A percentile compares a stretch with the other conserved stretches of the same genome.
Evolutionary conservation across 441 rosid genomes (phyloP).

Genomic region (Bruguiera hainesii): DNA sequence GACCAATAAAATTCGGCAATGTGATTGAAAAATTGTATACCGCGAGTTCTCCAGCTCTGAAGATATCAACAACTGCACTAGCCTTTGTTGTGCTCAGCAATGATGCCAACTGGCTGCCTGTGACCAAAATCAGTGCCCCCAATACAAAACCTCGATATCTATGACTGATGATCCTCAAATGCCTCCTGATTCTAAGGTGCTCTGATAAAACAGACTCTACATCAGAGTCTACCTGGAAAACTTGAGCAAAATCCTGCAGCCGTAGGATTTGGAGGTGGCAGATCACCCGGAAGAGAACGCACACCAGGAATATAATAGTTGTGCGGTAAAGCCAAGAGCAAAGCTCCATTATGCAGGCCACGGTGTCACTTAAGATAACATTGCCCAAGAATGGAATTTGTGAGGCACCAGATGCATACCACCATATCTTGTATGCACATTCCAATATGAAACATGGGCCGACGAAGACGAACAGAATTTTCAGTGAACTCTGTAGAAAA

Average conservation of each 20-base stretch:
- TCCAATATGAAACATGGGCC: constrained; percentile 72
- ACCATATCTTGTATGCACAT: constrained; percentile 87
- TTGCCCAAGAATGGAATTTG: constrained; percentile 85
- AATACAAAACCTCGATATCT: constrained; percentile 66
- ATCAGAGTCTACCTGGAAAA: constrained; percentile 69
- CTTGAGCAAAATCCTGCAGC: constrained; percentile 74
- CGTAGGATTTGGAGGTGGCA: constrained; percentile 92
- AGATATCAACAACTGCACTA: constrained; percentile 45
- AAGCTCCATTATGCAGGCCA: constrained; percentile 82
- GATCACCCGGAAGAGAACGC: constrained; percentile 77
- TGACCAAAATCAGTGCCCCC: constrained; percentile 58
- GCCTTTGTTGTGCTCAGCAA: constrained; percentile 73
- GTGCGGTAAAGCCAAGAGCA: constrained; percentile 91
- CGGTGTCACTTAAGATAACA: constrained; percentile 61
- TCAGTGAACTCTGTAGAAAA: constrained; percentile 69
- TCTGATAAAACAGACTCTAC: constrained; percentile 67
- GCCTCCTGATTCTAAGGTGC: constrained; percentile 79
- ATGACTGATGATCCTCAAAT: constrained; percentile 85
- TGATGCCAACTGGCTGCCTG: constrained; percentile 82
- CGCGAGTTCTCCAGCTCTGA: constrained; percentile 79
- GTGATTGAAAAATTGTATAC: constrained; percentile 29
- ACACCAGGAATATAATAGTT: constrained; percentile 67
- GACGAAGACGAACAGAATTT: constrained; percentile 62
- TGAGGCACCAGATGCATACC: constrained; percentile 94
- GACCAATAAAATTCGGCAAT: neutral